Conservation (phyloP, 805 yeast species). For the Monosporozyma aquatica region DNA sequence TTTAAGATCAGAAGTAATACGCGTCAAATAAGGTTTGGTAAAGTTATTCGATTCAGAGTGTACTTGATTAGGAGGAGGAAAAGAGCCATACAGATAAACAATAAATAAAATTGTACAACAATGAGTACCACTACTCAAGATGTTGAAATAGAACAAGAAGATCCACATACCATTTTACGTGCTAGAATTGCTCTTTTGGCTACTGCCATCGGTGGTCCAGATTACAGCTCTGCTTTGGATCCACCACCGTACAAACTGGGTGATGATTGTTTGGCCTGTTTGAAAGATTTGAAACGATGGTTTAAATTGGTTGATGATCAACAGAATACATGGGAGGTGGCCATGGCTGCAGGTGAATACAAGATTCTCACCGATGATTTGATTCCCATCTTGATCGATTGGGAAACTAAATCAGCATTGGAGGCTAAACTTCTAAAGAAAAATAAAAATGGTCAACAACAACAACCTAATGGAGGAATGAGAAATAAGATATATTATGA, state of each 20-base stretch:
- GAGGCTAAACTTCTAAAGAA: constrained; percentile 17
- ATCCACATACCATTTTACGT: constrained; percentile 32
- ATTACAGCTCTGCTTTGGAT: constrained; percentile 42
- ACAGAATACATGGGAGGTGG: constrained; percentile 65
- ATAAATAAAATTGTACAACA: constrained; percentile 3
- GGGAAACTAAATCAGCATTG: constrained; percentile 41
- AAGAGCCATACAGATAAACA: too few species aligned
- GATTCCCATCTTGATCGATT: constrained; percentile 60
- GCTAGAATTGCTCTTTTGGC: constrained; percentile 76
- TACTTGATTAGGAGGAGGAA: too few species aligned
- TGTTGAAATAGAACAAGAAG: constrained; percentile 3
- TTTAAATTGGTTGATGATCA: constrained; percentile 73
- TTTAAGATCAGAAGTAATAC: not conserved
- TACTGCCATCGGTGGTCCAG: constrained; percentile 87
- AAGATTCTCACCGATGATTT: constrained; percentile 67
- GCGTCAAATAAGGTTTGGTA: too few species aligned
- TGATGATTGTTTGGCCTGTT: constrained; percentile 65
- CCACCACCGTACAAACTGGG: constrained; percentile 68
- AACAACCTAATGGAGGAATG: constrained; percentile 17
- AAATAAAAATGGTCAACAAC: constrained; percentile 12
- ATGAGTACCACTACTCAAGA: not conserved
- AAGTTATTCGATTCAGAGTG: too few species aligned
- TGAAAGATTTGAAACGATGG: constrained; percentile 86
- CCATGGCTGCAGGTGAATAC: constrained; percentile 76
- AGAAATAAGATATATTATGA: constrained; percentile 32